phyloP scores from a whole-genome alignment of 106 monocot species.

The Allium fistulosum region DNA sequence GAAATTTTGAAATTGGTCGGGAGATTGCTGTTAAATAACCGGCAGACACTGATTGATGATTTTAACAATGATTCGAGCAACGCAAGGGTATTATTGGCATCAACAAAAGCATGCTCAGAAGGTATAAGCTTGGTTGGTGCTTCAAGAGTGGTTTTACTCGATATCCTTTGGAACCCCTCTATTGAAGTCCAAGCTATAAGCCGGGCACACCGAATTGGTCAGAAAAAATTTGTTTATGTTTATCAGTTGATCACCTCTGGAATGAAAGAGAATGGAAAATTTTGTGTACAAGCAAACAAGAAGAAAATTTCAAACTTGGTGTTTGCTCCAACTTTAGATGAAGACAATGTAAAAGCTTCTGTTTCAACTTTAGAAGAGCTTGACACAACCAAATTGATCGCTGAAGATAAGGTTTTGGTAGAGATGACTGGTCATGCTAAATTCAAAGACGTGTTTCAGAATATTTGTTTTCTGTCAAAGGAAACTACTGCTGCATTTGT shows the following conservation, averaged over 20 bases:
- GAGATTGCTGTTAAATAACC: constrained; percentile 11
- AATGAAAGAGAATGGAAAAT: constrained; percentile 46
- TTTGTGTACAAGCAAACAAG: constrained; percentile 42
- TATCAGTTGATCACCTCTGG: constrained; percentile 47
- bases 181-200: constrained; percentile 65
- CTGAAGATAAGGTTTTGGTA: constrained; percentile 55
- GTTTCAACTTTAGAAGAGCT: constrained; percentile 10
- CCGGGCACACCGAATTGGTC: constrained; percentile 16
- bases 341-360: background rate
- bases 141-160: constrained; percentile 66
- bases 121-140: constrained; percentile 67
- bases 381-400: constrained; percentile 19
- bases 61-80: constrained; percentile 51
- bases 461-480: constrained; percentile 15
- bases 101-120: constrained; percentile 67
- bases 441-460: constrained; percentile 50
- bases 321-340: constrained; percentile 18
- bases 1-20: constrained; percentile 59
- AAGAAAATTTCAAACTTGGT: constrained; percentile 52
- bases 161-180: constrained; percentile 76
- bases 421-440: constrained; percentile 38
- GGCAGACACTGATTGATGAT: constrained; percentile 32
- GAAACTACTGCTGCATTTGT: background rate
- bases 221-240: constrained; percentile 60
- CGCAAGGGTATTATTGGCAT: constrained; percentile 32